Conservation (phyloP, 371 early-diverging fungal species). For the Mucor velutinosus region DNA sequence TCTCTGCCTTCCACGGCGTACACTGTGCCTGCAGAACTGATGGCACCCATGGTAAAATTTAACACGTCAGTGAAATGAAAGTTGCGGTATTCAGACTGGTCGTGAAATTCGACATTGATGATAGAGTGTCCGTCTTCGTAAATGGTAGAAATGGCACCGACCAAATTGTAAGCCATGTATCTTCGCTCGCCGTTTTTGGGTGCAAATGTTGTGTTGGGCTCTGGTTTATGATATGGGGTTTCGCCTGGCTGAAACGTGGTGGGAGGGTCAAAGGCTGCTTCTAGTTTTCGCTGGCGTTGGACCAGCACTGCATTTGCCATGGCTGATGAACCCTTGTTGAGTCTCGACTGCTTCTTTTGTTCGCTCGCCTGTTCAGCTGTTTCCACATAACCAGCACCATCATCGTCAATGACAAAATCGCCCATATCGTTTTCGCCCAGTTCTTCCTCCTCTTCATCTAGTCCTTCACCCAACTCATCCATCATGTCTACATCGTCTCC, state of each 20-base stretch:
- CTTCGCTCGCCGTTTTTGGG: slow-evolving; percentile 62
- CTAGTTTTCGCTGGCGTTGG: slow-evolving; percentile 8
- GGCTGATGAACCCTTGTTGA: neutral
- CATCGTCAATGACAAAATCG: slow-evolving; percentile 33
- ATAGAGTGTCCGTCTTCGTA: slow-evolving; percentile 70
- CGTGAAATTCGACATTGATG: slow-evolving; percentile 86
- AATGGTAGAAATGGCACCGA: slow-evolving; percentile 78
- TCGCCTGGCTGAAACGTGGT: slow-evolving; percentile 64
- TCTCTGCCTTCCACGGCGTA: slow-evolving; percentile 67
- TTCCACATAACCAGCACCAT: slow-evolving; percentile 57
- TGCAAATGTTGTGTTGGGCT: slow-evolving; percentile 6
- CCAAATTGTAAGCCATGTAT: slow-evolving; percentile 81
- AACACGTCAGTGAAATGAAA: slow-evolving; percentile 81
- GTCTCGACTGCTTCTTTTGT: neutral
- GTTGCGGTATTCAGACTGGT: slow-evolving; percentile 73
- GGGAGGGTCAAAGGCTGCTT: slow-evolving; percentile 26
- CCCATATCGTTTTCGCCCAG: neutral
- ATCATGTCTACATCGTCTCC: slow-evolving; percentile 9
- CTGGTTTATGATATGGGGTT: slow-evolving; percentile 38
- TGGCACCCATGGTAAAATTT: slow-evolving; percentile 75
- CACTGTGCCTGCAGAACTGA: slow-evolving; percentile 70
- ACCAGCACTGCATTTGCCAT: neutral
- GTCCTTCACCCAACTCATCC: neutral
- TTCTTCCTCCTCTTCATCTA: slow-evolving; percentile 7
- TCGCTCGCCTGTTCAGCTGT: neutral